These are phyloP conservation scores for Candida qinlingensis DNA, from an alignment of 805 yeast genomes.

Conservation along the genomic window DNA sequence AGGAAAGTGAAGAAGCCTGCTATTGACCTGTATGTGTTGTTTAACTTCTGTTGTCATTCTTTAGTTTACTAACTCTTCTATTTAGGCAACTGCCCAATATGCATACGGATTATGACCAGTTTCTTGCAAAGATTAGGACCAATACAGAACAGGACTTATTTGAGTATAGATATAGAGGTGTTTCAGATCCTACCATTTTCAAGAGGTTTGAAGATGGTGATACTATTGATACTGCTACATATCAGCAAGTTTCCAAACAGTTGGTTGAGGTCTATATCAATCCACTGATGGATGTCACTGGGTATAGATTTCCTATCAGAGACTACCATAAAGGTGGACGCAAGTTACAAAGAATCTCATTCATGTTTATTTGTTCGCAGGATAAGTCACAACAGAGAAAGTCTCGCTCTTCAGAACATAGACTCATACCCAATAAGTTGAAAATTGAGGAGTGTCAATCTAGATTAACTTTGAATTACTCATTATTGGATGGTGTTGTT, in stretches of 20 bases:
- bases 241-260: slow-evolving; percentile 30
- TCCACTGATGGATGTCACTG: slow-evolving; percentile 37
- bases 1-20: slow-evolving; percentile 29
- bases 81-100: slow-evolving; percentile 20
- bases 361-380: slow-evolving; percentile 42
- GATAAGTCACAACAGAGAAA: slow-evolving; percentile 38
- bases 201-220: slow-evolving; percentile 28
- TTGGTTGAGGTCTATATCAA: slow-evolving; percentile 32
- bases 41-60: too few relatives aligned
- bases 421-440: slow-evolving; percentile 33
- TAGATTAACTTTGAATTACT: slow-evolving; percentile 34
- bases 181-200: slow-evolving; percentile 27
- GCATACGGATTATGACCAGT: slow-evolving; percentile 29
- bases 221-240: slow-evolving; percentile 28
- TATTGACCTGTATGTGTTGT: slow-evolving; percentile 5
- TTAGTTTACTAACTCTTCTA: slow-evolving; percentile 1
- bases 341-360: slow-evolving; percentile 35
- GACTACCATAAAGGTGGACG: slow-evolving; percentile 41
- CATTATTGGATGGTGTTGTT: slow-evolving; percentile 32
- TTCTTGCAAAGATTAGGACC: slow-evolving; percentile 28
- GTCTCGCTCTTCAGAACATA: slow-evolving; percentile 34
- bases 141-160: slow-evolving; percentile 32
- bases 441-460: slow-evolving; percentile 39
- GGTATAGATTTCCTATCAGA: slow-evolving; percentile 38
- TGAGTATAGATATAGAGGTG: slow-evolving; percentile 32